phyloP scores from a whole-genome alignment of 176 grass and related monocot genomes.

The Coix lacrymajobi region DNA sequence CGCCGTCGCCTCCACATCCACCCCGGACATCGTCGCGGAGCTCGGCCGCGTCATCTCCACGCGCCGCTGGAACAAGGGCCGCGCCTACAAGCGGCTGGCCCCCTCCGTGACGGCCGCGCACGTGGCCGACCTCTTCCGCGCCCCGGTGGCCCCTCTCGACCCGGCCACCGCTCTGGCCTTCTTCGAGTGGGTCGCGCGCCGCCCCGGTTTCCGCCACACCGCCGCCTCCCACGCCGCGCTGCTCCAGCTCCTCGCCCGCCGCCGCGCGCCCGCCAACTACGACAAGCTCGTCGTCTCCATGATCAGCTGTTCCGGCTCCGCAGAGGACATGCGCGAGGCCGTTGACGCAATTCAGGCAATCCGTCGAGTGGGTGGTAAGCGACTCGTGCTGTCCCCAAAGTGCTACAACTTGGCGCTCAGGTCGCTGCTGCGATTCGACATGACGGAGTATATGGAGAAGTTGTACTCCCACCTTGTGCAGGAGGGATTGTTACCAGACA shows the following conservation, averaged over 20 bases:
- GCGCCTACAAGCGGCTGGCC: conserved; percentile 35
- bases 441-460: conserved; percentile 8
- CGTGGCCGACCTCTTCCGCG: conserved; percentile 48
- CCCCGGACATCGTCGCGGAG: conserved; percentile 30
- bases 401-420: conserved; percentile 74
- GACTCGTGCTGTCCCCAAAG: conserved; percentile 40
- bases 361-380: conserved; percentile 42
- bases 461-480: background rate
- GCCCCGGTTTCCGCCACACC: conserved; percentile 59
- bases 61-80: conserved; percentile 48
- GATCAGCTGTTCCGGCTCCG: conserved; percentile 48
- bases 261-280: conserved; percentile 26
- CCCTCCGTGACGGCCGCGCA: conserved; percentile 51
- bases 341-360: conserved; percentile 53
- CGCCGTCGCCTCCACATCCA: background rate
- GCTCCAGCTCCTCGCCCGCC: conserved; percentile 49
- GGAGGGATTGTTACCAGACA: background rate
- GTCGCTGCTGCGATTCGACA: conserved; percentile 48
- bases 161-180: conserved; percentile 55
- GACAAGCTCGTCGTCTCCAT: conserved; percentile 64
- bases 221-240: conserved; percentile 62
- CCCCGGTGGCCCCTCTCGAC: conserved; percentile 17
- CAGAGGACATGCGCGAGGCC: conserved; percentile 32
- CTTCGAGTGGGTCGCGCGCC: conserved; percentile 63
- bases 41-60: conserved; percentile 54